Percentiles rank a stretch among this genome's conserved stretches.
phyloP scores from a whole-genome alignment of 148 eudicot genomes.

The Pharnaceum exiguum region DNA sequence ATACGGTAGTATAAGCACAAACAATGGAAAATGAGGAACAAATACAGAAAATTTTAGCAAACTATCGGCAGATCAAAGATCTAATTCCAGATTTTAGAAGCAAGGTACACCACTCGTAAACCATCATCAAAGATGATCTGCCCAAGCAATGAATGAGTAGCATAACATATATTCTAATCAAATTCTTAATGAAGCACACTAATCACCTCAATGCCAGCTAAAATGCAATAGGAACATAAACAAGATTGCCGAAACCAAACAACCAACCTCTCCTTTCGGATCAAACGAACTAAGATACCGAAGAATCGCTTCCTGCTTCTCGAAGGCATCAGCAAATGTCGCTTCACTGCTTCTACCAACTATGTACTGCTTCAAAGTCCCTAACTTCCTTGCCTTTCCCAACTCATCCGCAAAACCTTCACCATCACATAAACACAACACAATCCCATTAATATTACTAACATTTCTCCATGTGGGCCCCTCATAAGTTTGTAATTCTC shows the following conservation, averaged over 20 bases:
- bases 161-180: background rate
- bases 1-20: too few relatives aligned
- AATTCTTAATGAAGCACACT: background rate
- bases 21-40: too few relatives aligned
- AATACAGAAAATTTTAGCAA: too few relatives aligned
- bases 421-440: constrained; percentile 3
- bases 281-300: constrained; percentile 59
- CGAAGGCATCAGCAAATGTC: constrained; percentile 68
- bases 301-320: constrained; percentile 71
- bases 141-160: background rate
- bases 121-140: too few relatives aligned
- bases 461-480: too few relatives aligned
- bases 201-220: too few relatives aligned
- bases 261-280: constrained; percentile 73
- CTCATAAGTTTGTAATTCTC: too few relatives aligned
- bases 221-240: background rate
- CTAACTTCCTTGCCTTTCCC: constrained; percentile 58
- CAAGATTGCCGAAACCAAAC: background rate
- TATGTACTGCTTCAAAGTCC: constrained; percentile 58
- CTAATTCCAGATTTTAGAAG: too few relatives aligned
- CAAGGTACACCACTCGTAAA: too few relatives aligned
- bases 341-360: constrained; percentile 86
- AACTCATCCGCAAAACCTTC: constrained; percentile 76
- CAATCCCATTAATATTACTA: background rate
- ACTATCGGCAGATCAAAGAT: too few relatives aligned